Percentiles rank a stretch among this genome's conserved stretches.
Evolutionary conservation across 108 stramenopile genomes (phyloP).

Genomic region (Stephanodiscus minutulus): DNA sequence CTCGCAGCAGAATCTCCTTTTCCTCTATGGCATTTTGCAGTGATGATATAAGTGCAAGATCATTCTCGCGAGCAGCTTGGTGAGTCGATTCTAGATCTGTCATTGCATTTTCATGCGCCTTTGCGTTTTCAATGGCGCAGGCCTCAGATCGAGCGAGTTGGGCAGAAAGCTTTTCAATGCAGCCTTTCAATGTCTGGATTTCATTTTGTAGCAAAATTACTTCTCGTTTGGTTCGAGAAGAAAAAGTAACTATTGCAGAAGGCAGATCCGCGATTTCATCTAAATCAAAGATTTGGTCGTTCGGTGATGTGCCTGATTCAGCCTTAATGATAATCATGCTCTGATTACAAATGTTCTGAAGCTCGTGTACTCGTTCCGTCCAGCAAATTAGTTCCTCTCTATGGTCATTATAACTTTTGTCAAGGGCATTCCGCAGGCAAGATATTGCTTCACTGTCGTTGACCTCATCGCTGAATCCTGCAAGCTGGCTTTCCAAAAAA

Average conservation of each 20-base stretch:
- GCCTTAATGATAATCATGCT: not conserved
- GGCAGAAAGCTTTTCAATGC: slow-evolving; percentile 27
- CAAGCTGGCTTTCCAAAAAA: not conserved
- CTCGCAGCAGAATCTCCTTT: slow-evolving; percentile 19
- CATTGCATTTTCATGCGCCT: slow-evolving; percentile 10
- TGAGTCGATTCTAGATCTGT: not conserved
- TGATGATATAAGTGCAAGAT: slow-evolving; percentile 25
- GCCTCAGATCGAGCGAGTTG: slow-evolving; percentile 22
- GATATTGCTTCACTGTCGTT: not conserved
- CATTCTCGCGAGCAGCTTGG: slow-evolving; percentile 14
- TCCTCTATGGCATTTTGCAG: slow-evolving; percentile 23
- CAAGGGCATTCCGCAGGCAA: slow-evolving; percentile 15
- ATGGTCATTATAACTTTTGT: not conserved
- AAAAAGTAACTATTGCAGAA: slow-evolving; percentile 10
- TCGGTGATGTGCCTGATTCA: slow-evolving; percentile 5
- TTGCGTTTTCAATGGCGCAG: not conserved
- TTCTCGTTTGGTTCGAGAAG: slow-evolving; percentile 18
- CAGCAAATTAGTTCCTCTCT: not conserved
- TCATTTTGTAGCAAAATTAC: slow-evolving; percentile 30
- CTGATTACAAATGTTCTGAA: not conserved
- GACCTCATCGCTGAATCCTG: slow-evolving; percentile 9
- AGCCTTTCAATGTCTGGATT: slow-evolving; percentile 22
- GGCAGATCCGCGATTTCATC: slow-evolving; percentile 21
- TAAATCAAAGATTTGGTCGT: slow-evolving; percentile 12
- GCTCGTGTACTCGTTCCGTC: not conserved